Conservation (phyloP, 768 basidiomycete genomes). For the Russula sp. region DNA sequence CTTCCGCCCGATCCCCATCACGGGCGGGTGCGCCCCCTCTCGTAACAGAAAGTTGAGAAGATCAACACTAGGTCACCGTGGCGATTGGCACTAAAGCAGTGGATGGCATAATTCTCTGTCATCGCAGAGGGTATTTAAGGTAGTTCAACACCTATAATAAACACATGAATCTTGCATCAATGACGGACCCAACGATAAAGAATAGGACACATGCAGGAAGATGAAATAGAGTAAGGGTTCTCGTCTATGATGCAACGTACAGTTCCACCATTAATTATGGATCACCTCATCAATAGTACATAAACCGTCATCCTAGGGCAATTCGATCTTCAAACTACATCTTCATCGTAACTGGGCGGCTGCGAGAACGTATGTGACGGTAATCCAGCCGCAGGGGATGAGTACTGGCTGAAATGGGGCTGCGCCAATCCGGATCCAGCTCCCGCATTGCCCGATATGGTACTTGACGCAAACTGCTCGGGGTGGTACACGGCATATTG, state of each 20-base stretch:
- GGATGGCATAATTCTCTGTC: not conserved
- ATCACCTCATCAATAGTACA: slow-evolving; percentile 9
- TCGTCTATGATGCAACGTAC: slow-evolving; percentile 11
- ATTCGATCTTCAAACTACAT: not conserved
- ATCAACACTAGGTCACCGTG: no score
- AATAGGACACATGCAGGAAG: not conserved
- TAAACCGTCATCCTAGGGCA: not conserved
- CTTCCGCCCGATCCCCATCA: slow-evolving; percentile 37
- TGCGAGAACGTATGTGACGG: slow-evolving; percentile 6
- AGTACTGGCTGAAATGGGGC: not conserved
- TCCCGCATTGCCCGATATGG: not conserved
- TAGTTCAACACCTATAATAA: not conserved
- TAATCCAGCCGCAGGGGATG: not conserved
- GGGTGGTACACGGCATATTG: slow-evolving; percentile 5
- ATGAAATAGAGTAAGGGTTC: not conserved
- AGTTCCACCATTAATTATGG: slow-evolving; percentile 6
- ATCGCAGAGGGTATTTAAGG: not conserved
- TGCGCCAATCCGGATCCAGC: not conserved
- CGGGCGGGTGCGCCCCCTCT: no score
- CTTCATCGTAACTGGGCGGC: slow-evolving; percentile 16
- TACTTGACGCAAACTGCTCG: not conserved
- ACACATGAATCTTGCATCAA: not conserved
- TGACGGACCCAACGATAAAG: not conserved
- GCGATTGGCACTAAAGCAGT: not conserved
- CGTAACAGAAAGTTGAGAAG: no score